Evolutionary conservation across 2,329 filamentous ascomycete species (phyloP), one percentile per base, ranked within the genome.

Genomic region (Epichloe brachyelytri): DNA sequence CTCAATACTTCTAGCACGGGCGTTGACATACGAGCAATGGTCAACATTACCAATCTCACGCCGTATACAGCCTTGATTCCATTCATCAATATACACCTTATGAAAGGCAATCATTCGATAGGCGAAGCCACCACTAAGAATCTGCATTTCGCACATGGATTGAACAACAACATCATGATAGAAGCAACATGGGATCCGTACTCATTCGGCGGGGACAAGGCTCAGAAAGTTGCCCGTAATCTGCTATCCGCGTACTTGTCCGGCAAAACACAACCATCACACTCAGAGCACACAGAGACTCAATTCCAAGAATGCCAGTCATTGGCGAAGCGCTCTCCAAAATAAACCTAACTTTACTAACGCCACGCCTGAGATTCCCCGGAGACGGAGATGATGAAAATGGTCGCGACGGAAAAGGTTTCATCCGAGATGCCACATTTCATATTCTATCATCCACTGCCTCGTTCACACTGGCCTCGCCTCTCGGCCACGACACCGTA

Each of bases 21-120:
- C 3, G 73, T 96, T 45, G 80, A 77, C 19, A 69, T 97, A 37
- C 74, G 82, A 60, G 85, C 86, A 14, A 69, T 73, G 39, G 75
- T 95, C 60, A 95, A 93, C 62, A 76, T 95, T 54, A 94, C 87
- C 4, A 98, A 98, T 61, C 90, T 91, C 1, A 95, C 90, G 0
- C 77, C 83, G 4, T 96, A 97, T 65, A 83, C 86, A 4, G 90
- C 88, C 4, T 74, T 73, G 2, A 74, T 97, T n/a, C 91, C 91
- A 2, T 91, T 82, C 55, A 68, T 88, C 56, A 89, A 85, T 62
- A 76, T 95, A 43, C 80, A 89, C 55, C 69, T 97, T 41, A 65
- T 86, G 33, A 82, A 80, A 59, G 90, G 94, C 59, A 80, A 76
- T 11, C 83, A 83, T 0, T 64, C 85, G 7, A 71, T 98, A 36